Base-by-base conservation (phyloP, 1,139 yeast species). In the Hyphopichia pseudoburtonii region DNA sequence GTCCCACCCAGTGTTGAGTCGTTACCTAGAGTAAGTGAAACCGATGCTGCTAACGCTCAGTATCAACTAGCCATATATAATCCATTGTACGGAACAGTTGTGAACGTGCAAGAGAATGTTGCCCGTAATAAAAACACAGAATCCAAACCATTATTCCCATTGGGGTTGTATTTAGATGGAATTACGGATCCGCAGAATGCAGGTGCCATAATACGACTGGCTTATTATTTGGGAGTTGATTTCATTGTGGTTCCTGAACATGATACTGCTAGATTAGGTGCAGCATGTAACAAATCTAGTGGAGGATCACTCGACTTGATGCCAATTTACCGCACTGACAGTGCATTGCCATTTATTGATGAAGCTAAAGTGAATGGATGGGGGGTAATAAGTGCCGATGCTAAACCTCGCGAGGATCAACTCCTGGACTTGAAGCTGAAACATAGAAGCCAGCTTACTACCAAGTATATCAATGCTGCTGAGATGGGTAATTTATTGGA, bases 121-220 rank as follows among this genome's bases (percentile, higher is more conserved):
- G 48, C 46, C 10, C 41, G 60, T 34, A 21, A 34, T 3, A 39
- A 2, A 32, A 5, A 4, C 4, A 21, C 16, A 14, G 28, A 24
- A 18, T 32, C 32, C 30, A 38, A 24, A 11, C 23, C 28, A 8
- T 33, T 30, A 27, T 68, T 65, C 48, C 95, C 96, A 0, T 52
- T 89, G 14, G 96, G 92, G 0, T 50, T 89, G 3, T 87, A 76
- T 50, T 61, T 89, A 30, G 97, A 89, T 58, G 90, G 86, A 43
- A 73, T 90, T 36, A 81, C 89, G 4, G 97, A 90, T 55, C 95
- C 97, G 0, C 95, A 87, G 56, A 90, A 90, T 54, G 70, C 87
- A 50, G 97, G 97, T 2, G 95, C 95, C 24, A 80, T 90, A 33
- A 62, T 88, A 23, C 69, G 97, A 52, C 77, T 90, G 1, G 94